Conservation (phyloP, 768 basidiomycete genomes). For the Cyclocybe aegerita region DNA sequence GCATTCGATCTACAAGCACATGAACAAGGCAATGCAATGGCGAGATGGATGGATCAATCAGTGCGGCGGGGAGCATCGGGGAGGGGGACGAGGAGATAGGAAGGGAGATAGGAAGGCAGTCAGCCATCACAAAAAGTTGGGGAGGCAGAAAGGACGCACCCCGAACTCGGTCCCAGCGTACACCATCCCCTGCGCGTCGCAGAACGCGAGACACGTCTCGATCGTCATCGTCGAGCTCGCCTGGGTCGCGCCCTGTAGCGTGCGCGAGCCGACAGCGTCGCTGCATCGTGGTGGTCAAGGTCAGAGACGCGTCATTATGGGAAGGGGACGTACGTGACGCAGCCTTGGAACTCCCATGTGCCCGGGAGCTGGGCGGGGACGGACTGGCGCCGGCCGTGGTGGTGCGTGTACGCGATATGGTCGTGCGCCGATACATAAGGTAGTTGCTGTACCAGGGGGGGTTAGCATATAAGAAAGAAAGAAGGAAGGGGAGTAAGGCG, state of each 20-base stretch:
- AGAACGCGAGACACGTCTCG: conserved; percentile 47
- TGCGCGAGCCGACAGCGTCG: conserved; percentile 57
- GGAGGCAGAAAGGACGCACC: conserved; percentile 18
- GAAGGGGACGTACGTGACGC: conserved; percentile 49
- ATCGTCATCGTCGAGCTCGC: conserved; percentile 61
- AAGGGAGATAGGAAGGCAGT: neutral
- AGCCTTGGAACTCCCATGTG: conserved; percentile 59
- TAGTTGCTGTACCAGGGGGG: neutral
- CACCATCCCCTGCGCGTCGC: conserved; percentile 45
- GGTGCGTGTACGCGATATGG: conserved; percentile 22
- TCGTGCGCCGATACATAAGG: conserved; percentile 25
- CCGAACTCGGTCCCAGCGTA: conserved; percentile 72
- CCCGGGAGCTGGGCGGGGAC: conserved; percentile 46
- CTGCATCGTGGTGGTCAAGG: conserved; percentile 7
- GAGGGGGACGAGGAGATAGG: too few species aligned
- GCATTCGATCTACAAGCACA: too few species aligned
- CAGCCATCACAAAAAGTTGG: neutral
- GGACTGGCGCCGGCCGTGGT: conserved; percentile 36
- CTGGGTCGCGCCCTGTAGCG: conserved; percentile 48
- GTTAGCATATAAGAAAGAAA: neutral
- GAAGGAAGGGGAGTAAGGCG: conserved; percentile 16
- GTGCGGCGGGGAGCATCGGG: too few species aligned
- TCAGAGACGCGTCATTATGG: conserved; percentile 1
- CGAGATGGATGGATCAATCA: too few species aligned
- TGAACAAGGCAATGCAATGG: too few species aligned